phyloP scores from a whole-genome alignment of 2,329 filamentous ascomycete genomes.

The Fusarium sp. region DNA sequence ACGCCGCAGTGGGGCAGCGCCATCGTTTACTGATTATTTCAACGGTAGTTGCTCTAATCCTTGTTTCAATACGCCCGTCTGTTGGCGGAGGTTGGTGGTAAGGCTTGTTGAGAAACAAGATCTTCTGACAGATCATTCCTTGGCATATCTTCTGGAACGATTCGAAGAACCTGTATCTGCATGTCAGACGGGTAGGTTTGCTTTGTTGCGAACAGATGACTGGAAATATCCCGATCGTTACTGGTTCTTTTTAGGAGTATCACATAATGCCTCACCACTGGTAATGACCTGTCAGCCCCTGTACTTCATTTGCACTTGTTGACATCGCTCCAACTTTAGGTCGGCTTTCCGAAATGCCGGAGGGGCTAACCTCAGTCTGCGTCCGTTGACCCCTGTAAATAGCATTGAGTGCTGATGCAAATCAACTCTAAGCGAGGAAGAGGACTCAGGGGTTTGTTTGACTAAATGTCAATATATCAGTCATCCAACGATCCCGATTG shows the following conservation, averaged over 20 bases:
- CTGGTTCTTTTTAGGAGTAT: background rate
- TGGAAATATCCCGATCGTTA: background rate
- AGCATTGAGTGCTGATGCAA: background rate
- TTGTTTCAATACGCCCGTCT: background rate
- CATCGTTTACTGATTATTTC: background rate
- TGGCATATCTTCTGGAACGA: accelerated
- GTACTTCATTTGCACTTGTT: background rate
- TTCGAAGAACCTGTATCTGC: background rate
- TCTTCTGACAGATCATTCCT: accelerated
- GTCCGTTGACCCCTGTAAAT: background rate
- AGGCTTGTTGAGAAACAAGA: accelerated
- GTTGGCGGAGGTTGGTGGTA: background rate
- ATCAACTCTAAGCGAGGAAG: background rate
- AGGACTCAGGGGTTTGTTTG: background rate
- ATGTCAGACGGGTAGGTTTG: background rate
- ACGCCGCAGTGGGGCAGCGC: background rate
- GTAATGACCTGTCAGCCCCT: no score
- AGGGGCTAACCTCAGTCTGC: background rate
- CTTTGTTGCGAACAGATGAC: background rate
- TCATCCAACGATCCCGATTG: background rate
- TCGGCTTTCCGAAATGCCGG: background rate
- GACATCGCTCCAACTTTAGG: background rate
- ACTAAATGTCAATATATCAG: background rate
- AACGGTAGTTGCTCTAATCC: background rate
- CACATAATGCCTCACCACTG: background rate